Evolutionary conservation across 2,329 filamentous ascomycete species (phyloP), one percentile per base, ranked within the genome.

Genomic region (Ophiosphaerella narmari): DNA sequence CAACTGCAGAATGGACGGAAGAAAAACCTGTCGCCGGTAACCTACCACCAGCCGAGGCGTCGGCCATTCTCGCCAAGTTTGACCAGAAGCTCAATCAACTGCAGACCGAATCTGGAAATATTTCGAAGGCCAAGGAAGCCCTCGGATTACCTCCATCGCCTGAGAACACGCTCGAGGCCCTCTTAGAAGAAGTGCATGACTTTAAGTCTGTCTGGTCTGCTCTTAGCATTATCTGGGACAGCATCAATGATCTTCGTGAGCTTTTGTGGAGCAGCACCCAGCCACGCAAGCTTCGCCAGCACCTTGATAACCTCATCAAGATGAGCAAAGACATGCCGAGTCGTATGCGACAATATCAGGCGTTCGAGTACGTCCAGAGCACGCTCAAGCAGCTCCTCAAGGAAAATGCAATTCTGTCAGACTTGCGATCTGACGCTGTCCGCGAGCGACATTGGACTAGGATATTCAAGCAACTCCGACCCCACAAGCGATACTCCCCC

Each of bases 241-340:
- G 90, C 68, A 79, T 99, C 52, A 94, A 97, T 66, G 93, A 97
- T 66, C 88, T 97, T 13, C 86, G 91, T 26, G 95, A 99, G 65
- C 89, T 86, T 44, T 82, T 96, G 1, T 99, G 95, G 95, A 95
- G 88, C 48, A 96, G 90, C 67, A 89, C 99, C 1, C 91, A 97
- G 69, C 93, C 95, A 7, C 85, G 94, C 57, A 99, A 97, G 76
- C 86, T 99, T 50, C 86, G 94, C 33, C 85, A 89, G 62, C 89
- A 90, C 55, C 87, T 99, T 43, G 93, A 99, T 67, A 87, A 88
- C 40, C 82, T 97, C 45, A 90, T 97, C 72, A 96, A 96, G 79
- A 96, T 96, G 83, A 97, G 92, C 32, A 97, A 96, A 77, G 93
- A 97, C 56, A 97, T 99, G 94, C 94, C 95, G 0, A 96, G 91